Percentiles rank a stretch among this genome's conserved stretches.
Conservation (phyloP, 2,329 filamentous ascomycete species). For the Pseudocercospora vitis region DNA sequence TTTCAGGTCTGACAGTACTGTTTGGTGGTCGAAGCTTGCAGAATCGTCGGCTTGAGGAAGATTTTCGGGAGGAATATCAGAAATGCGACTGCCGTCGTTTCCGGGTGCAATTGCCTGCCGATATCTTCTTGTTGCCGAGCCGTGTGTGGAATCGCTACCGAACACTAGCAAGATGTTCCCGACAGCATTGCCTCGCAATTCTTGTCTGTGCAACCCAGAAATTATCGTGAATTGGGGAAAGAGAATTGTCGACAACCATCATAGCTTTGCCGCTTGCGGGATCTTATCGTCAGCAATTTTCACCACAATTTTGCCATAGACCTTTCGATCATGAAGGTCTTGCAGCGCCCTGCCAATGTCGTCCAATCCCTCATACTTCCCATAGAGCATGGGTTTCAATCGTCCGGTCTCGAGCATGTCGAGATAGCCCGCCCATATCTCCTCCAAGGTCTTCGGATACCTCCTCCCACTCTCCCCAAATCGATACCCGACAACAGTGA, state of each 20-base stretch:
- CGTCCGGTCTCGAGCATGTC: constrained; percentile 49
- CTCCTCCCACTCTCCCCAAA: constrained; percentile 58
- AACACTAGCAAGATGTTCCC: background rate
- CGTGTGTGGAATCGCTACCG: background rate
- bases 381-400: constrained; percentile 55
- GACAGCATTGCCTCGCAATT: background rate
- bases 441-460: constrained; percentile 48
- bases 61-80: background rate
- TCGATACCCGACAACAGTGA: constrained; percentile 56
- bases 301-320: constrained; percentile 60
- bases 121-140: background rate
- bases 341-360: constrained; percentile 52
- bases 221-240: background rate
- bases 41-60: background rate
- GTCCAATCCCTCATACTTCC: constrained; percentile 52
- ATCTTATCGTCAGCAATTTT: constrained; percentile 41
- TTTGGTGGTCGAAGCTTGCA: background rate
- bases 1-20: background rate
- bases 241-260: constrained; percentile 1
- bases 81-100: background rate
- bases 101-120: background rate
- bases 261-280: constrained; percentile 28
- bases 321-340: constrained; percentile 52
- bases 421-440: constrained; percentile 55
- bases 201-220: background rate